Evolutionary conservation across 495 filamentous ascomycete genomes (phyloP), one percentile per base, ranked within the genome.

Genomic region (Neurospora hispaniola): DNA sequence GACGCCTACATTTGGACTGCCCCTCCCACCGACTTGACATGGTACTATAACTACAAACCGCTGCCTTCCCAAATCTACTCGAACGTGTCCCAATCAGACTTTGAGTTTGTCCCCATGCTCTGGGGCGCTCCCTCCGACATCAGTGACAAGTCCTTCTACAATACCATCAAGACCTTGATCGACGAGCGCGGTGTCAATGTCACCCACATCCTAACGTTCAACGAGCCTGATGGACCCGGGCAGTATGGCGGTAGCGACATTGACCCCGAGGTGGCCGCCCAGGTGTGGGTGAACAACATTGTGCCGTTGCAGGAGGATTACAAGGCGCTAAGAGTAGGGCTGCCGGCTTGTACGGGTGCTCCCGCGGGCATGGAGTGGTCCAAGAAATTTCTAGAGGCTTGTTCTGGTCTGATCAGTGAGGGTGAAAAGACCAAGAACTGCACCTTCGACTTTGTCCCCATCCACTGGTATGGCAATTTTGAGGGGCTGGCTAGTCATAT

Each of bases 21-120:
- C 16, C 70, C 82, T 8, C 79, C 77, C 40, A 87, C 86, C 9
- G 86, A 87, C 70, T 78, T 94, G 74, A 92, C 89, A 2, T 94
- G 92, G 92, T 94, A 94, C 82, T 94, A 94, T 86, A 93, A 93
- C 82, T 94, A 94, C 81, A 74, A 76, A 18, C 75, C 83, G 62
- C 76, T 77, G 3, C 90, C 90, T 38, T 87, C 89, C 11, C 48
- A 84, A 0, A 79, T 79, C 38, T 88, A 85, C 80, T 70, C 77
- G 40, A 80, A 81, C 71, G 70, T 79, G 62, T 59, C 82, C 9
- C 81, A 88, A 75, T 74, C 79, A 76, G 72, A 83, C 0, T 86
- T 93, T 74, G 82, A 92, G 77, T 94, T 93, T 76, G 90, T 94
- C n/a, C 92, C 92, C 41, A 93, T 93, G 92, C 85, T 93, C 41